Evolutionary conservation across 1,139 yeast genomes (phyloP).

Genomic region (Lodderomyces orthopsilosis): DNA sequence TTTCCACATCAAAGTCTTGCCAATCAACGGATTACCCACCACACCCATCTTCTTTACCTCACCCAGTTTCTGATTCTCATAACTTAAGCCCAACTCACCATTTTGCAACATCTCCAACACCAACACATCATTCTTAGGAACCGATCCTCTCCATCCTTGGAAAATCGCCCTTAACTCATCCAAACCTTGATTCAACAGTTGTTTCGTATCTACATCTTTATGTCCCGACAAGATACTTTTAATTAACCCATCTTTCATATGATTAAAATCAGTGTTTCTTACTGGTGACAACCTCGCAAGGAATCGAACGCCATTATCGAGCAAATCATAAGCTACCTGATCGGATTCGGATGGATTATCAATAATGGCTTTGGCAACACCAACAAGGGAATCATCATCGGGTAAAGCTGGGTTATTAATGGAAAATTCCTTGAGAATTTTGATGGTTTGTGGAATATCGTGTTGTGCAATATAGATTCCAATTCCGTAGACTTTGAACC

Average conservation of each 20-base stretch:
- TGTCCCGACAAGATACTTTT: slow-evolving; percentile 59
- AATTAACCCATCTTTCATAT: slow-evolving; percentile 83
- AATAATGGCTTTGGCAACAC: slow-evolving; percentile 11
- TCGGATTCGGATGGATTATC: slow-evolving; percentile 36
- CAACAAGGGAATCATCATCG: neutral
- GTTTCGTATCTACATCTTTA: slow-evolving; percentile 17
- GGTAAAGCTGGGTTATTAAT: slow-evolving; percentile 5
- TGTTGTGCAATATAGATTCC: slow-evolving; percentile 71
- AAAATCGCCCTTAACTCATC: slow-evolving; percentile 55
- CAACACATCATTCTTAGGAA: slow-evolving; percentile 62
- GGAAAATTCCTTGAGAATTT: slow-evolving; percentile 31
- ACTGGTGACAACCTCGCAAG: slow-evolving; percentile 79
- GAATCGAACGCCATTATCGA: slow-evolving; percentile 61
- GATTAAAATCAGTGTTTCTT: slow-evolving; percentile 85
- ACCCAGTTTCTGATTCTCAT: slow-evolving; percentile 41
- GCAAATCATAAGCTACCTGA: slow-evolving; percentile 50
- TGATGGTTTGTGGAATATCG: slow-evolving; percentile 48
- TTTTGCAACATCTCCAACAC: slow-evolving; percentile 44
- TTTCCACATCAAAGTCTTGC: slow-evolving; percentile 55
- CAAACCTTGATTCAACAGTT: slow-evolving; percentile 48
- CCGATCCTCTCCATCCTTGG: slow-evolving; percentile 47
- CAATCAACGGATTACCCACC: slow-evolving; percentile 47
- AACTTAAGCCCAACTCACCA: slow-evolving; percentile 48
- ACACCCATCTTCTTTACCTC: slow-evolving; percentile 10
- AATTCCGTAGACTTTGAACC: slow-evolving; percentile 82